A percentile compares a stretch with the other conserved stretches of the same genome.
Evolutionary conservation across 768 basidiomycete species (phyloP).

Genomic region (Boletus speciosus): DNA sequence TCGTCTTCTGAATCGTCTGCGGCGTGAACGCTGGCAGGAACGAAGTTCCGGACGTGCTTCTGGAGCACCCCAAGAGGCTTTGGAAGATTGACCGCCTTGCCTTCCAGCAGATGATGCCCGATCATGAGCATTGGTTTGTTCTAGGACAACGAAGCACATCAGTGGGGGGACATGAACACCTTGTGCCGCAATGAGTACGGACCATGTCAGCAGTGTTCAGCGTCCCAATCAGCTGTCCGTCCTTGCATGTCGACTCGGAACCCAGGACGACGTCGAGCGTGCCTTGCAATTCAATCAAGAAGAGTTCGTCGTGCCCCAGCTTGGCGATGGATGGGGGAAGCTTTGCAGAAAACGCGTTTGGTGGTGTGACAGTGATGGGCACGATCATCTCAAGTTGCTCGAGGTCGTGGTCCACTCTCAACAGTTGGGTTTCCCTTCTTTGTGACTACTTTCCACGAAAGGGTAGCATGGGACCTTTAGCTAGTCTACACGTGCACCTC

Average conservation of each 20-base stretch:
- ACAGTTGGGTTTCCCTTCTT: not conserved
- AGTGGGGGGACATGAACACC: not conserved
- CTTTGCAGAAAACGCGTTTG: slow-evolving; percentile 35
- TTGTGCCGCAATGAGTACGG: slow-evolving; percentile 22
- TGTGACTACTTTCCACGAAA: not conserved
- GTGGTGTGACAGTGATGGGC: slow-evolving; percentile 44
- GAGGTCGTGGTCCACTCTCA: not conserved
- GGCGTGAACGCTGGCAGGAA: not conserved
- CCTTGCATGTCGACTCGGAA: slow-evolving; percentile 45
- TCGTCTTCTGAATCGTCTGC: not conserved
- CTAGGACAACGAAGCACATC: slow-evolving; percentile 24
- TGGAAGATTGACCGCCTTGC: slow-evolving; percentile 68
- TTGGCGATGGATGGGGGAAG: slow-evolving; percentile 64
- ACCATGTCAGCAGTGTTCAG: slow-evolving; percentile 65
- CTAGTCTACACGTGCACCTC: not conserved
- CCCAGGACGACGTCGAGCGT: slow-evolving; percentile 69
- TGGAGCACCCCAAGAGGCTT: slow-evolving; percentile 82
- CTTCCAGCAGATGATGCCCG: slow-evolving; percentile 89
- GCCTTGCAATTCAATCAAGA: slow-evolving; percentile 88
- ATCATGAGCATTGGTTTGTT: slow-evolving; percentile 76
- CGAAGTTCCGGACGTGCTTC: slow-evolving; percentile 17
- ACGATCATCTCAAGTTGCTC: slow-evolving; percentile 53
- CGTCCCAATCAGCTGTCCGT: slow-evolving; percentile 76
- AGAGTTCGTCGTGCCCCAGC: slow-evolving; percentile 75
- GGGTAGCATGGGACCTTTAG: not conserved